Percentiles rank a stretch among this genome's conserved stretches.
Evolutionary conservation across 2,329 filamentous ascomycete genomes (phyloP).

Genomic region (Cladosporium colombiae): DNA sequence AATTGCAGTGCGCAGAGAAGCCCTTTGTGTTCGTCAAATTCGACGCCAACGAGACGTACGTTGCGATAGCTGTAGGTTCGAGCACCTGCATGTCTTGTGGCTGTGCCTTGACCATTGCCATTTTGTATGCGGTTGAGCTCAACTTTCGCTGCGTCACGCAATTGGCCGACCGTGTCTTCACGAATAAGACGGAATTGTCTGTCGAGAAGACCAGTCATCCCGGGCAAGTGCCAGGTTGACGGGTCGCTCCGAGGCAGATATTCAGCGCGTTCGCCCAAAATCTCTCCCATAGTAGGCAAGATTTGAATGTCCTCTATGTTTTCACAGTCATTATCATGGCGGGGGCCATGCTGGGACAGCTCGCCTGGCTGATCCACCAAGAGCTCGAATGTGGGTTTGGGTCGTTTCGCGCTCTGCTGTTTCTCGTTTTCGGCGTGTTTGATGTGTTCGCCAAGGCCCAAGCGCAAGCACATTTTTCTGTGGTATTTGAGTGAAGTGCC

Average conservation of each 20-base stretch:
- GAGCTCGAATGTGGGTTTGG: slow-evolving; percentile 20
- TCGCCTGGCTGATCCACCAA: slow-evolving; percentile 33
- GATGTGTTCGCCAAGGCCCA: slow-evolving; percentile 4
- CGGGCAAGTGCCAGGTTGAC: slow-evolving; percentile 43
- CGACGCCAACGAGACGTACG: slow-evolving; percentile 35
- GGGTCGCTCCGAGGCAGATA: slow-evolving; percentile 46
- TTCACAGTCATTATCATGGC: slow-evolving; percentile 55
- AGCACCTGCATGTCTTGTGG: slow-evolving; percentile 3
- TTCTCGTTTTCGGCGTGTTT: not conserved
- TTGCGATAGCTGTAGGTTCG: slow-evolving; percentile 44
- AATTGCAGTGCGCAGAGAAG: slow-evolving; percentile 51
- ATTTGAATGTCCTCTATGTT: slow-evolving; percentile 52
- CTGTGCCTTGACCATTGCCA: slow-evolving; percentile 22
- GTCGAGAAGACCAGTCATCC: slow-evolving; percentile 54
- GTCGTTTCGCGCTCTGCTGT: not conserved
- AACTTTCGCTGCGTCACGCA: slow-evolving; percentile 51
- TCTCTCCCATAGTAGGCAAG: slow-evolving; percentile 53
- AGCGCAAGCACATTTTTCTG: slow-evolving; percentile 7
- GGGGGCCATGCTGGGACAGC: slow-evolving; percentile 36
- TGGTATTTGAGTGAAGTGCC: slow-evolving; percentile 4
- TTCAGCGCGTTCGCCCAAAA: slow-evolving; percentile 45
- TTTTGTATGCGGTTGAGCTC: slow-evolving; percentile 40
- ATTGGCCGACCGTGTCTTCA: slow-evolving; percentile 57
- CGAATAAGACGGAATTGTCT: slow-evolving; percentile 58
- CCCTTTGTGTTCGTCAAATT: slow-evolving; percentile 44